Percentiles rank a stretch among this genome's conserved stretches.
Conservation (phyloP, 148 eudicot genomes). For the Mesembryanthemum crystallinum region DNA sequence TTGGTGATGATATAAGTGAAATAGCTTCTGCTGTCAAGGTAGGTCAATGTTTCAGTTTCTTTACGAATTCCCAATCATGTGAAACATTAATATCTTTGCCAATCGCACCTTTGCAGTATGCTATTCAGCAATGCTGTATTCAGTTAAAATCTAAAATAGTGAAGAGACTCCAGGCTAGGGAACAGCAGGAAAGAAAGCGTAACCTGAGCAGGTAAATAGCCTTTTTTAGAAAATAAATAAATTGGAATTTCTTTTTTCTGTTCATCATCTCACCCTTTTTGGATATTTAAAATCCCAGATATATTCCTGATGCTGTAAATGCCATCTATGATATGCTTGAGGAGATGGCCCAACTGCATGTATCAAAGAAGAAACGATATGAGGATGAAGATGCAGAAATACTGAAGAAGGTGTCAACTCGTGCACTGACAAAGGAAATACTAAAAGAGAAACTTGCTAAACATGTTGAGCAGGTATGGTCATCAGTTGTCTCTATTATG, state of each 20-base stretch:
- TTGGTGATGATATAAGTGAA: constrained; percentile 97
- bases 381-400: constrained; percentile 69
- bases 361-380: constrained; percentile 63
- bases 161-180: constrained; percentile 91
- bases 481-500: not conserved
- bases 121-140: constrained; percentile 86
- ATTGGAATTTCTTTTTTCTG: not conserved
- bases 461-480: constrained; percentile 87
- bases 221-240: too few species aligned
- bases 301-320: constrained; percentile 77
- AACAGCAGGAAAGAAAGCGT: constrained; percentile 96
- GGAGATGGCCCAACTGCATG: constrained; percentile 56
- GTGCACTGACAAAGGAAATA: constrained; percentile 50
- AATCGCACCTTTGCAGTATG: constrained; percentile 43
- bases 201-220: constrained; percentile 77
- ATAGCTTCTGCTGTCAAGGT: constrained; percentile 97
- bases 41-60: constrained; percentile 8
- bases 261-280: not conserved
- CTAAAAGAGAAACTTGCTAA: constrained; percentile 82
- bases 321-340: constrained; percentile 72
- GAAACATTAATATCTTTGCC: not conserved
- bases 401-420: constrained; percentile 58
- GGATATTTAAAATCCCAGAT: constrained; percentile 42
- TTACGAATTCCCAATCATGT: not conserved
- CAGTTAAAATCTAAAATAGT: constrained; percentile 93